Evolutionary conservation across 176 grass and related monocot genomes (phyloP).

Genomic region (Dactylis glomerata): DNA sequence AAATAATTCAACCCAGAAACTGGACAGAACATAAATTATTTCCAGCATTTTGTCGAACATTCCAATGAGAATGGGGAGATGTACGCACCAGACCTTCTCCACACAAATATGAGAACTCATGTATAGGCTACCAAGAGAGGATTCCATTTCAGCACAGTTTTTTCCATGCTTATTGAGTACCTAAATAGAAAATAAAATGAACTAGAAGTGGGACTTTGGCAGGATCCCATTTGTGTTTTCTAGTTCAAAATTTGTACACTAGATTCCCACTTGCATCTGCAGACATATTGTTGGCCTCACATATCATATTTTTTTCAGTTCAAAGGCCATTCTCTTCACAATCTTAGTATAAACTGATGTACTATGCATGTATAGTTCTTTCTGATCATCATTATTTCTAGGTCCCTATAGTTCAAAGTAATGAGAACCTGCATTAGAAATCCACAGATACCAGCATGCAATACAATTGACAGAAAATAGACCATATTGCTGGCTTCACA

Average conservation of each 20-base stretch:
- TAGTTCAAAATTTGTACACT: no score
- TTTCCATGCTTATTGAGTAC: background rate
- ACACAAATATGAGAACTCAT: background rate
- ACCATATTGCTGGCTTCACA: background rate
- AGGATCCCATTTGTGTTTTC: no score
- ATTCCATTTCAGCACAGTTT: background rate
- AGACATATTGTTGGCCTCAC: no score
- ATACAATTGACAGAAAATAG: background rate
- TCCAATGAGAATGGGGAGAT: background rate
- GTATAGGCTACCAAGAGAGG: background rate
- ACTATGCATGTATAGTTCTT: background rate
- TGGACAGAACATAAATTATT: background rate
- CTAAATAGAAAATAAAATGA: background rate
- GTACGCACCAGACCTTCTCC: background rate
- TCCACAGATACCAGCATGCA: slow-evolving; percentile 3
- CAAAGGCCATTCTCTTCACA: background rate
- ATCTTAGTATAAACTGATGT: background rate
- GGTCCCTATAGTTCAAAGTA: background rate
- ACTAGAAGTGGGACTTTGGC: no score
- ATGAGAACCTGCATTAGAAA: background rate
- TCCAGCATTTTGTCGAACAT: background rate
- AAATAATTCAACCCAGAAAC: background rate
- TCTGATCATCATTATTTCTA: background rate
- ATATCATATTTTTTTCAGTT: no score
- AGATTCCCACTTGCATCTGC: no score